Base-by-base conservation (phyloP, 768 basidiomycete species). In the Tubosaeta sp. region DNA sequence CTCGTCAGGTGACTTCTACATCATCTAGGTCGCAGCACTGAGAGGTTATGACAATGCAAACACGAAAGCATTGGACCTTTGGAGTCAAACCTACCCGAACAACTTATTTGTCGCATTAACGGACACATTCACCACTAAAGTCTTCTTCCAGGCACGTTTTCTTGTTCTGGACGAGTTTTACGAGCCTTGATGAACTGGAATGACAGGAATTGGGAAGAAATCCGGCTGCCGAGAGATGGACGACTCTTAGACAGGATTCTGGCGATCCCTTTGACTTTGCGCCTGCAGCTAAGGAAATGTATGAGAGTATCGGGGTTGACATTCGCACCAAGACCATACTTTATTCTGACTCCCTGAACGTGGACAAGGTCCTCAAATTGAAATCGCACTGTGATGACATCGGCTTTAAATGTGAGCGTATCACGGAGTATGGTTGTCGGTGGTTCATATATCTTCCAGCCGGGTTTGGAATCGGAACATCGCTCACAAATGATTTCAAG, bases 391-490 rank as follows among this genome's bases (percentile, higher is more conserved):
- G 86, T 53, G 76, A 84, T 39, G 81, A 82, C 44, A 70, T 94
- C 6, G 93, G 89, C 3, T 79, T 97, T 49, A 71, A 68, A 18
- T 74, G 89, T 85, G 55, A 29, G 73, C 47, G 40, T 18, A 0
- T 12, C 36, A 18, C 29, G 6, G 21, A 16, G 29, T 22, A n/a
- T 3, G 5, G 3, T 19, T 16, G 18, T 7, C 21, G 31, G 10
- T 48, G 14, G 22, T 51, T 29, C 48, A 27, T 27, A 13, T 16
- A 14, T 13, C 1, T 42, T 44, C 7, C 38, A 95, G 94, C 84
- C 46, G 79, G 86, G 1, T 98, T 93, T 65, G 96, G 96, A 9
- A 93, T 98, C 39, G 96, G 96, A 1, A 99, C 96, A 0, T 86
- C 78, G 66, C 69, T 97, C 9, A 92, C 93, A 14, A 97, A 96